A percentile compares a stretch with the other conserved stretches of the same genome.
Evolutionary conservation across 345 rosid species (phyloP).

Genomic region (Hibiscus tridactylites): DNA sequence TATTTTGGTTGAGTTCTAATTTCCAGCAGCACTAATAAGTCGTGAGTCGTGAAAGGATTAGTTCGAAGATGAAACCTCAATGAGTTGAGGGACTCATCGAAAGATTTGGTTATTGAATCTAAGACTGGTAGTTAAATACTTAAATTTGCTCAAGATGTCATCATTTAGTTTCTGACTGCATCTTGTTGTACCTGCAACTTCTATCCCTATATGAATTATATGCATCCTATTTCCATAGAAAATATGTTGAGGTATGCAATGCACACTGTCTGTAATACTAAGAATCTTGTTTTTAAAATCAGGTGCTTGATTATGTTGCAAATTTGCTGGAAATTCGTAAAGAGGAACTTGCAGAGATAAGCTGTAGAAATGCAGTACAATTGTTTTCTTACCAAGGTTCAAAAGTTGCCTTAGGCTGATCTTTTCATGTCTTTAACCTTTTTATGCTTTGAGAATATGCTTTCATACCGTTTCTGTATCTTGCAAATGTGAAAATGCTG

Average conservation of each 20-base stretch:
- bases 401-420: slow-evolving; percentile 16
- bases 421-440: background rate
- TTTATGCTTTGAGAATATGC: background rate
- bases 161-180: background rate
- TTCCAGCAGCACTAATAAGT: background rate
- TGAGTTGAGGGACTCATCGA: background rate
- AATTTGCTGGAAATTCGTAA: slow-evolving; percentile 48
- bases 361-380: slow-evolving; percentile 47
- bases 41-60: background rate
- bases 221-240: background rate
- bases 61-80: background rate
- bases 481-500: background rate
- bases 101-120: background rate
- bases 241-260: background rate
- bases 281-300: background rate
- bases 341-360: slow-evolving; percentile 63
- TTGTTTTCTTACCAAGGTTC: slow-evolving; percentile 63
- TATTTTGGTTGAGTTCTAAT: background rate
- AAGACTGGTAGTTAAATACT: background rate
- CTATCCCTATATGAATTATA: background rate
- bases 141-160: background rate
- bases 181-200: background rate
- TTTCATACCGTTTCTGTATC: background rate
- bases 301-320: slow-evolving; percentile 66
- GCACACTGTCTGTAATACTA: background rate